Conservation (phyloP, 75 land plant species). For the Pinus tabuliformis region DNA sequence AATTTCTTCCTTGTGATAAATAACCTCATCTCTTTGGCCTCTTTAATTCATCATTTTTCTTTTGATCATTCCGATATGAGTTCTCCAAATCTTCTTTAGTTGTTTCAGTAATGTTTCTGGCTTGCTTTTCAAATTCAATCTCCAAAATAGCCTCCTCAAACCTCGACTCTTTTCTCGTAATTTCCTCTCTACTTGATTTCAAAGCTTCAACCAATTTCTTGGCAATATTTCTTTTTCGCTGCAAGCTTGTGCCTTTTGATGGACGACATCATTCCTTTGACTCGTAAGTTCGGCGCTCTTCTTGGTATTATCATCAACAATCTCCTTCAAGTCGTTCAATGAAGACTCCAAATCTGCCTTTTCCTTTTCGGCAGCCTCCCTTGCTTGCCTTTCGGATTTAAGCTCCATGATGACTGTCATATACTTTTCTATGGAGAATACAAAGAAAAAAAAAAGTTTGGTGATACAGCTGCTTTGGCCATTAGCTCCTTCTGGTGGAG, state of each 20-base stretch:
- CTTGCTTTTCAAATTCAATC: no score
- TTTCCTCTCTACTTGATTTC: no score
- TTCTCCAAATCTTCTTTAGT: neutral
- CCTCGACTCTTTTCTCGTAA: no score
- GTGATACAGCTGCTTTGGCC: neutral
- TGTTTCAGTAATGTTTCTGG: neutral
- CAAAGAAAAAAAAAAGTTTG: neutral
- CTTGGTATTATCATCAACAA: no score
- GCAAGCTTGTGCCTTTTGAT: no score
- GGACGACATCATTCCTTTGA: no score
- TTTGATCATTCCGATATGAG: neutral
- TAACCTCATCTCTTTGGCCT: constrained; percentile 44
- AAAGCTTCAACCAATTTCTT: no score
- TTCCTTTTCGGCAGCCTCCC: constrained; percentile 48
- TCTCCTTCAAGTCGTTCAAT: constrained; percentile 50
- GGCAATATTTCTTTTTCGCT: no score
- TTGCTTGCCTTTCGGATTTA: constrained; percentile 56
- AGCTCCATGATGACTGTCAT: constrained; percentile 49
- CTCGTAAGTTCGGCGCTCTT: no score
- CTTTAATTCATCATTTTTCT: constrained; percentile 26
- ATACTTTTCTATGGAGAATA: constrained; percentile 20
- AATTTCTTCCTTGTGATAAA: constrained; percentile 43
- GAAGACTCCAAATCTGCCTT: constrained; percentile 41
- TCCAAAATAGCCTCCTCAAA: no score
- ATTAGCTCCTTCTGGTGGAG: constrained; percentile 9